Conservation (phyloP, 1,139 yeast genomes). For the Taiozyma onychis region DNA sequence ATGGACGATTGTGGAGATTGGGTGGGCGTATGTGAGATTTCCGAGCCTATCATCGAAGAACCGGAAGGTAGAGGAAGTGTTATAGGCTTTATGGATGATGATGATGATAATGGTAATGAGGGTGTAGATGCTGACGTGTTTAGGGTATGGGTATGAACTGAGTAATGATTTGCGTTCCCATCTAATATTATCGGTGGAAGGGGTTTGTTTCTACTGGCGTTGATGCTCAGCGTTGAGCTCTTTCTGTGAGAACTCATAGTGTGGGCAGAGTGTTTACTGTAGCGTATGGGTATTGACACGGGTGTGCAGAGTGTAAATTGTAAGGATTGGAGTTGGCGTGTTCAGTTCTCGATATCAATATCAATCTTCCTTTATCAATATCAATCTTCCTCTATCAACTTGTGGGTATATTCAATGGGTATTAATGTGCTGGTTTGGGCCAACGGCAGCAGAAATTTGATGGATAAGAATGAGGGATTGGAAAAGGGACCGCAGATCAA, state of each 20-base stretch:
- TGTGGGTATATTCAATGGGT: no score
- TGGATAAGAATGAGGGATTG: no score
- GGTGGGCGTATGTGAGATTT: conserved; percentile 1
- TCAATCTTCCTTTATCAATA: no score
- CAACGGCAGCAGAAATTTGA: no score
- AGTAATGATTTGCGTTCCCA: not conserved
- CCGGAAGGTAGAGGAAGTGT: not conserved
- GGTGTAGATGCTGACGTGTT: not conserved
- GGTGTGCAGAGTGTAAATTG: not conserved
- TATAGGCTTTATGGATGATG: not conserved
- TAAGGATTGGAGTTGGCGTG: not conserved
- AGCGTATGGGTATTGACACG: no score
- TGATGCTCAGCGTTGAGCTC: conserved; percentile 21
- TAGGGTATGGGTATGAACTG: not conserved
- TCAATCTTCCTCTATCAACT: no score
- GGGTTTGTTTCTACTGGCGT: conserved; percentile 22
- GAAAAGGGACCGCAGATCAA: no score
- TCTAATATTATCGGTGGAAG: conserved; percentile 22
- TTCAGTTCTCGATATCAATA: no score
- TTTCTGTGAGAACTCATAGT: conserved; percentile 14
- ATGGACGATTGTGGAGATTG: conserved; percentile 15
- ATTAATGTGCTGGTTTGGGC: no score
- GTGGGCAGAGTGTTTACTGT: not conserved
- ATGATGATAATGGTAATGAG: not conserved
- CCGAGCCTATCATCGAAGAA: not conserved